Evolutionary conservation across 495 filamentous ascomycete genomes (phyloP).

Genomic region (Xylaria curta): DNA sequence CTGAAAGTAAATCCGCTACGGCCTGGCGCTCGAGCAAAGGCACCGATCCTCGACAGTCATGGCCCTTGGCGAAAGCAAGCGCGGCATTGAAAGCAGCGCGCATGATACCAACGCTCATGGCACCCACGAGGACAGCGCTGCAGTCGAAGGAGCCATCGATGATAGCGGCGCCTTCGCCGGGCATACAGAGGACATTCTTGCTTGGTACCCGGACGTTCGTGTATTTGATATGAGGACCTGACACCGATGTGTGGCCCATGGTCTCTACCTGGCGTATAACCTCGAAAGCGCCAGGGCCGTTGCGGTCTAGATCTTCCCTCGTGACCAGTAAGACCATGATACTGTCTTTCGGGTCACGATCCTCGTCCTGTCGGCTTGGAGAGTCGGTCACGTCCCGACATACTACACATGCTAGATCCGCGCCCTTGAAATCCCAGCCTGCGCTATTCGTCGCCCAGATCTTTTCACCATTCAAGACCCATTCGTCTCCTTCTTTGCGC

Average conservation of each 20-base stretch:
- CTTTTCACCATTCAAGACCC: slow-evolving; percentile 64
- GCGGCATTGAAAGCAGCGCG: slow-evolving; percentile 60
- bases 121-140: slow-evolving; percentile 57
- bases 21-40: slow-evolving; percentile 56
- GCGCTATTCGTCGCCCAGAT: slow-evolving; percentile 63
- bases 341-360: slow-evolving; percentile 21
- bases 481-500: slow-evolving; percentile 56
- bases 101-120: slow-evolving; percentile 62
- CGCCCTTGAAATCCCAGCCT: slow-evolving; percentile 59
- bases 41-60: slow-evolving; percentile 49
- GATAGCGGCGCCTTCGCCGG: slow-evolving; percentile 44
- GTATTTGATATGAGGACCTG: slow-evolving; percentile 55
- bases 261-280: slow-evolving; percentile 51
- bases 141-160: slow-evolving; percentile 43
- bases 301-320: background rate
- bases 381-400: slow-evolving; percentile 49
- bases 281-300: slow-evolving; percentile 44
- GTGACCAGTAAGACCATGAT: background rate
- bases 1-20: slow-evolving; percentile 57
- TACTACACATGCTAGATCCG: slow-evolving; percentile 60
- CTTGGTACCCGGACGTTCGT: slow-evolving; percentile 55
- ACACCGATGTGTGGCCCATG: slow-evolving; percentile 53
- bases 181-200: slow-evolving; percentile 51
- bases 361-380: slow-evolving; percentile 27
- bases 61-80: slow-evolving; percentile 52